phyloP scores from a whole-genome alignment of 176 grass and related monocot genomes.

The Triticum monococcum region DNA sequence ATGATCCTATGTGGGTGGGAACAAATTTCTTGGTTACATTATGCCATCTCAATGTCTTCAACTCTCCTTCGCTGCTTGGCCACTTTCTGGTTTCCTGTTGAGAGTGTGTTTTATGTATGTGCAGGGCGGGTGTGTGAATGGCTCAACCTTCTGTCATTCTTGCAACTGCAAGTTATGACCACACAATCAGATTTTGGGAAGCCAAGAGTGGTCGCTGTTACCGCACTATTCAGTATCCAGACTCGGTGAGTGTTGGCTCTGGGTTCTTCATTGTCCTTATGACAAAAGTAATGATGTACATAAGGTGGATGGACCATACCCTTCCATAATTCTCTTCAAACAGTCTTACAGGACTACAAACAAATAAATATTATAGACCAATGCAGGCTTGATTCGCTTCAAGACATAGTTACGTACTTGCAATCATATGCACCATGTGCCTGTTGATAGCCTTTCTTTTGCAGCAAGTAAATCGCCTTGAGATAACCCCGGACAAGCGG shows the following conservation, averaged over 20 bases:
- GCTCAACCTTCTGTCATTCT: conserved; percentile 86
- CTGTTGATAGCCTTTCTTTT: conserved; percentile 11
- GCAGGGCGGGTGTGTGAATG: conserved; percentile 42
- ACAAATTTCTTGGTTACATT: background rate
- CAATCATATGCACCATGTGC: background rate
- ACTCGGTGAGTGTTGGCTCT: conserved; percentile 52
- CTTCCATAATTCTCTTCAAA: background rate
- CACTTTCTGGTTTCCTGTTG: background rate
- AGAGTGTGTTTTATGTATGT: background rate
- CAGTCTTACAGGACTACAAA: background rate
- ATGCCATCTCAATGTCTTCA: background rate
- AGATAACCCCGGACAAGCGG: conserved; percentile 95
- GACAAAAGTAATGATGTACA: background rate
- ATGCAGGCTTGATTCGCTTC: background rate
- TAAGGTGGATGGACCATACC: background rate
- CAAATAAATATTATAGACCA: background rate
- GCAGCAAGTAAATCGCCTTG: conserved; percentile 97
- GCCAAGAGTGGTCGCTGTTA: conserved; percentile 90
- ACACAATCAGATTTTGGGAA: conserved; percentile 95
- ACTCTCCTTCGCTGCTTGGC: background rate
- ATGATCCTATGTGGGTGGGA: background rate
- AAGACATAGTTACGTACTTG: background rate
- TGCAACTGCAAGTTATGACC: conserved; percentile 91
- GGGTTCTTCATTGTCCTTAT: background rate
- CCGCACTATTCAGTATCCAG: conserved; percentile 89